These are phyloP conservation scores for Populus trichocarpa DNA, from an alignment of 441 rosid species.

Conservation along the genomic window DNA sequence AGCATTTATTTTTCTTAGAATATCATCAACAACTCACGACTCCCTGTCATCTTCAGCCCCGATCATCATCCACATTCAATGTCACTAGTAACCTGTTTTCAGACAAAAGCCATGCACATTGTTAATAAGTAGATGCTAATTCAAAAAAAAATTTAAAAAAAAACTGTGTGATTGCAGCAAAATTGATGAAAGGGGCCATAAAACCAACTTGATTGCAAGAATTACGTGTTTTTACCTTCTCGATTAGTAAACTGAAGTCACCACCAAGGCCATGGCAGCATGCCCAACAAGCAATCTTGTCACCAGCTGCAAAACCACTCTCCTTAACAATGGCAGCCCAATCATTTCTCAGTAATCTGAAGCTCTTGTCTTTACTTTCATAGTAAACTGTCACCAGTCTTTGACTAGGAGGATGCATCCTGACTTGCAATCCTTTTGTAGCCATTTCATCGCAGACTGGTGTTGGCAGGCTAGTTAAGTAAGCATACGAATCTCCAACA, in stretches of 20 bases:
- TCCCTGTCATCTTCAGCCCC: background rate
- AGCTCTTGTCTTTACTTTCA: background rate
- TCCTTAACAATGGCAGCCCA: background rate
- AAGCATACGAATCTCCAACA: background rate
- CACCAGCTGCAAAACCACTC: background rate
- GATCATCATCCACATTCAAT: background rate
- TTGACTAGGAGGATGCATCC: background rate
- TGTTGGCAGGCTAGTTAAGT: background rate
- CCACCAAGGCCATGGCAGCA: background rate
- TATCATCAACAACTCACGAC: background rate
- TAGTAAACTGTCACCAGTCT: background rate
- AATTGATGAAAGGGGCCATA: background rate
- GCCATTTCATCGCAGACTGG: background rate
- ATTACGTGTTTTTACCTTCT: background rate
- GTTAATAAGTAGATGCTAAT: too few relatives aligned
- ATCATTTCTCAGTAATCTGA: background rate
- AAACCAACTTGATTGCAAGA: background rate
- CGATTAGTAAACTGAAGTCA: background rate
- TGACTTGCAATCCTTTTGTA: background rate
- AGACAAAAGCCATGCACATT: background rate
- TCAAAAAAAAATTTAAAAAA: too few relatives aligned
- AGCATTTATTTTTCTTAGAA: background rate
- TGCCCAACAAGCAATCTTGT: background rate
- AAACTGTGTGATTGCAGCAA: too few relatives aligned
- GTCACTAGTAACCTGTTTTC: background rate